Conservation (phyloP, 2,329 filamentous ascomycete species). For the Albifimbria verrucaria region DNA sequence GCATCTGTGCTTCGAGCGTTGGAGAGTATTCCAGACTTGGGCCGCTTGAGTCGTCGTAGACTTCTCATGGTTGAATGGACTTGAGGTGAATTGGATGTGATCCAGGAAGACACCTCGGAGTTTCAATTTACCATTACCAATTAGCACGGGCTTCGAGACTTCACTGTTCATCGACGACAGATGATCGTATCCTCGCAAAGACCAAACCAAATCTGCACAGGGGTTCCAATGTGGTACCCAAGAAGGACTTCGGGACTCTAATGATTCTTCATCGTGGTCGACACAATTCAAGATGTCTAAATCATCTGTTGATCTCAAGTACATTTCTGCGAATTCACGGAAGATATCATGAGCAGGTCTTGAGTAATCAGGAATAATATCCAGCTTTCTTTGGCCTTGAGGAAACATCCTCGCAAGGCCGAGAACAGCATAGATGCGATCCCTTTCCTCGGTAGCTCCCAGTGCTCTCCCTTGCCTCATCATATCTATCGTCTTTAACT, state of each 20-base stretch:
- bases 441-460: neutral
- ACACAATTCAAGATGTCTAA: neutral
- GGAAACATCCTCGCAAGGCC: neutral
- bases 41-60: neutral
- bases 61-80: neutral
- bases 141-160: neutral
- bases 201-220: neutral
- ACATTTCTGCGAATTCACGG: neutral
- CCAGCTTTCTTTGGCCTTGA: neutral
- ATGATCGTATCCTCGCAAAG: neutral
- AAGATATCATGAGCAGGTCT: neutral
- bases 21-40: neutral
- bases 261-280: neutral
- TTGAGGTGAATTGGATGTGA: neutral
- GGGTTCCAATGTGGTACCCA: neutral
- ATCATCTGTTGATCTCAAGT: neutral
- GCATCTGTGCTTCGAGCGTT: neutral
- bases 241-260: neutral
- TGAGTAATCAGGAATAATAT: neutral
- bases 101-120: neutral
- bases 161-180: neutral
- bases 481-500: neutral
- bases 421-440: neutral
- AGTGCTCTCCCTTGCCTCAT: neutral
- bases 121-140: neutral